Percentiles rank a stretch among this genome's conserved stretches.
phyloP scores from a whole-genome alignment of 257 asterid genomes.

The Solanum gracilifrons region DNA sequence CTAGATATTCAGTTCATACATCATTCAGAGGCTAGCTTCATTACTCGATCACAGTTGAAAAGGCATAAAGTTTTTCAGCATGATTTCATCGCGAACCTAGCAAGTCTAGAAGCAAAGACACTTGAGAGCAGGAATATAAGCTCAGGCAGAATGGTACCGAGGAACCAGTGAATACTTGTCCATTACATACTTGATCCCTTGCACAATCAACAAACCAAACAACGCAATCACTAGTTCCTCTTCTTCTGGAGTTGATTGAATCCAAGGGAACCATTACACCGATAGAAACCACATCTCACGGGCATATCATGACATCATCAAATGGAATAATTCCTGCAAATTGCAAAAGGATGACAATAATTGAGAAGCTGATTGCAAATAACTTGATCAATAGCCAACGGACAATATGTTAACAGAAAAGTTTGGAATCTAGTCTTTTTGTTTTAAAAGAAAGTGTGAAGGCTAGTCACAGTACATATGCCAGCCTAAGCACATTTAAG shows the following conservation, averaged over 20 bases:
- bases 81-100: neutral
- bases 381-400: neutral
- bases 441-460: neutral
- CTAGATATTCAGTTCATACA: neutral
- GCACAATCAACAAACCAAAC: neutral
- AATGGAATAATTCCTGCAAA: slow-evolving; percentile 1
- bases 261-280: neutral
- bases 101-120: neutral
- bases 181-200: neutral
- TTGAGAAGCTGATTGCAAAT: neutral
- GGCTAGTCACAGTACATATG: neutral
- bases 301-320: neutral
- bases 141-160: too few relatives aligned
- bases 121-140: too few relatives aligned
- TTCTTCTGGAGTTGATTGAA: neutral
- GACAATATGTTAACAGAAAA: neutral
- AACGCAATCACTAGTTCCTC: neutral
- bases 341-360: neutral
- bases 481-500: neutral
- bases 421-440: neutral
- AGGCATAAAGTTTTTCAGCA: neutral
- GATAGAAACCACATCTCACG: neutral
- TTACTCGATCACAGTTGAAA: neutral
- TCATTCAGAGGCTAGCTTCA: neutral
- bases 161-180: neutral